Evolutionary conservation across 129 eudicot genomes (phyloP).

Genomic region (Tagetes patula): DNA sequence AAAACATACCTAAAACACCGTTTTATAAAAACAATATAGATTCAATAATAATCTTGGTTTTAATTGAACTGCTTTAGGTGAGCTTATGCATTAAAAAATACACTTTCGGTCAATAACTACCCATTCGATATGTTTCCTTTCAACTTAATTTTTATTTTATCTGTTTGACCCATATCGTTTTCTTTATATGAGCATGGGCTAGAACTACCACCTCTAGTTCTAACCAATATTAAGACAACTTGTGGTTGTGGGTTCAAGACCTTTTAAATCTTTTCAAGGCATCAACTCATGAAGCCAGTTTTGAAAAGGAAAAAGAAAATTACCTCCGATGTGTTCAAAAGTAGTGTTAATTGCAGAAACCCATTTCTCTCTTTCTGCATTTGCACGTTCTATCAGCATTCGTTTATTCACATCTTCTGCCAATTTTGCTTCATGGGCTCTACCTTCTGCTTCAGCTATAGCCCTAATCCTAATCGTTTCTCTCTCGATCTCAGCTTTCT

Average conservation of each 20-base stretch:
- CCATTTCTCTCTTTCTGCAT: slow-evolving; percentile 99
- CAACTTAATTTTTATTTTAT: neutral
- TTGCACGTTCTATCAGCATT: slow-evolving; percentile 82
- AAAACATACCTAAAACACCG: neutral
- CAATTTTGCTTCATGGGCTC: slow-evolving; percentile 94
- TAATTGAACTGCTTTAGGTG: neutral
- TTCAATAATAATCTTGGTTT: neutral
- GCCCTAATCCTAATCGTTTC: slow-evolving; percentile 94
- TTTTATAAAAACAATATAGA: neutral
- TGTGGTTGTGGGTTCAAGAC: neutral
- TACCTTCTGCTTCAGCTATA: slow-evolving; percentile 95
- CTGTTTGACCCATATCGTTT: neutral
- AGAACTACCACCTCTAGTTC: neutral
- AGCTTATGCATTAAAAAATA: neutral
- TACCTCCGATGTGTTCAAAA: slow-evolving; percentile 97
- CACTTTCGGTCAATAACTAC: neutral
- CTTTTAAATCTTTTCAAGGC: neutral
- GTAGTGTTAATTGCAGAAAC: slow-evolving; percentile 95
- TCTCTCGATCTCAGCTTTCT: slow-evolving; percentile 93
- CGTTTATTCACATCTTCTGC: slow-evolving; percentile 91
- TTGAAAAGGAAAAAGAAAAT: neutral
- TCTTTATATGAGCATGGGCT: neutral
- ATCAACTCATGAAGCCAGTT: neutral
- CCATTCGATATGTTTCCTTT: neutral
- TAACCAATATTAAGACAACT: neutral